Conservation (phyloP, 257 asterid species). For the Gynochthodes officinalis region DNA sequence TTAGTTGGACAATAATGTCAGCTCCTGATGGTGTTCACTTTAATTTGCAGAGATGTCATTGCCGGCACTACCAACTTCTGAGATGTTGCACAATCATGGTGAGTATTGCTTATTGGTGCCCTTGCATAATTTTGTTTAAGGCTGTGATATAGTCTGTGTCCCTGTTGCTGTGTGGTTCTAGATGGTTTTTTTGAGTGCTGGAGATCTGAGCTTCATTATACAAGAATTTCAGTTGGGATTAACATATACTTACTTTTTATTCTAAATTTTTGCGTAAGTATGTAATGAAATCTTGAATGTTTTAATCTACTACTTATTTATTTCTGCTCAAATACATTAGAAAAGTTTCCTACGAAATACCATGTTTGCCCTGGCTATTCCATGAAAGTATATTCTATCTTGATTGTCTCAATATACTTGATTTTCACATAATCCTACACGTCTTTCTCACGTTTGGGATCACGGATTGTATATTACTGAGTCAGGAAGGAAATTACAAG, state of each 20-base stretch:
- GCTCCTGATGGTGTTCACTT: constrained; percentile 10
- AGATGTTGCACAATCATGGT: constrained; percentile 57
- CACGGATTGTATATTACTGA: no score
- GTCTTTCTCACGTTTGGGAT: no score
- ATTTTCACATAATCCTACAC: background rate
- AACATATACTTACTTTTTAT: no score
- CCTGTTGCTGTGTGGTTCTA: background rate
- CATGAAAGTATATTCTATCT: background rate
- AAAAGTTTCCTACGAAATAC: background rate
- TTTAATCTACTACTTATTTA: background rate
- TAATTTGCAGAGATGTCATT: constrained; percentile 85
- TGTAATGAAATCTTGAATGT: background rate
- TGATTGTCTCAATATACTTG: background rate
- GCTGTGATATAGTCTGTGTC: background rate
- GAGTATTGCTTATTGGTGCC: constrained; percentile 19
- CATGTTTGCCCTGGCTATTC: no score
- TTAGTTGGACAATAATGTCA: background rate
- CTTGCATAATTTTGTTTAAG: background rate
- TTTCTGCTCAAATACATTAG: background rate
- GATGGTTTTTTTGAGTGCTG: background rate
- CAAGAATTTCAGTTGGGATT: background rate
- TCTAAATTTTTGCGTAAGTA: background rate
- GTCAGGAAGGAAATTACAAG: background rate
- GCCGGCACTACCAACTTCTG: constrained; percentile 89
- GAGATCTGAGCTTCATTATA: background rate